These are phyloP conservation scores for Salix viminalis DNA, from an alignment of 345 rosid genomes.

Conservation along the genomic window DNA sequence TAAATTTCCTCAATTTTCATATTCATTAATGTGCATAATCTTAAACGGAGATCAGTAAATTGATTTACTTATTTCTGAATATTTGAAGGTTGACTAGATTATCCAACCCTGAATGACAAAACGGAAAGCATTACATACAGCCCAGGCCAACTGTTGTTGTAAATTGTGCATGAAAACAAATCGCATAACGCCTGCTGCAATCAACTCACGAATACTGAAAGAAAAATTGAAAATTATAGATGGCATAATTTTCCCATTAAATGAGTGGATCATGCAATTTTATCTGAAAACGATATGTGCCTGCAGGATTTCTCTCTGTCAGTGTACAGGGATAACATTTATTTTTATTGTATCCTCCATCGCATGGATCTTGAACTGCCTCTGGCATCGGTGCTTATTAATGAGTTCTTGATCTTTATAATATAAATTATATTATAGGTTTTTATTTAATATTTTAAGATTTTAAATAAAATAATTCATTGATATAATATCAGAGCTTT, in stretches of 20 bases:
- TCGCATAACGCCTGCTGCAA: neutral
- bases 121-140: too few relatives aligned
- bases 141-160: too few relatives aligned
- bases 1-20: neutral
- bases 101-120: too few relatives aligned
- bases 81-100: too few relatives aligned
- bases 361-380: slow-evolving; percentile 36
- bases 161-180: neutral
- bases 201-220: neutral
- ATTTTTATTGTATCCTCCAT: slow-evolving; percentile 19
- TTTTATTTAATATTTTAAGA: too few relatives aligned
- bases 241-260: slow-evolving; percentile 20
- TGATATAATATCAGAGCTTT: too few relatives aligned
- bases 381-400: slow-evolving; percentile 16
- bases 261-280: slow-evolving; percentile 14
- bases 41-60: too few relatives aligned
- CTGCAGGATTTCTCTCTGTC: neutral
- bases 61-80: too few relatives aligned
- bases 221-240: neutral
- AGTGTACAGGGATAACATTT: slow-evolving; percentile 12
- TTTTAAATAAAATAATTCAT: rapidly evolving
- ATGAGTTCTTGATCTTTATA: slow-evolving; percentile 9
- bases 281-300: neutral
- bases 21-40: neutral
- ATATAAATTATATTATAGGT: too few relatives aligned